Base-by-base conservation (phyloP, 2,329 filamentous ascomycete species). In the Triangularia verruculosa region DNA sequence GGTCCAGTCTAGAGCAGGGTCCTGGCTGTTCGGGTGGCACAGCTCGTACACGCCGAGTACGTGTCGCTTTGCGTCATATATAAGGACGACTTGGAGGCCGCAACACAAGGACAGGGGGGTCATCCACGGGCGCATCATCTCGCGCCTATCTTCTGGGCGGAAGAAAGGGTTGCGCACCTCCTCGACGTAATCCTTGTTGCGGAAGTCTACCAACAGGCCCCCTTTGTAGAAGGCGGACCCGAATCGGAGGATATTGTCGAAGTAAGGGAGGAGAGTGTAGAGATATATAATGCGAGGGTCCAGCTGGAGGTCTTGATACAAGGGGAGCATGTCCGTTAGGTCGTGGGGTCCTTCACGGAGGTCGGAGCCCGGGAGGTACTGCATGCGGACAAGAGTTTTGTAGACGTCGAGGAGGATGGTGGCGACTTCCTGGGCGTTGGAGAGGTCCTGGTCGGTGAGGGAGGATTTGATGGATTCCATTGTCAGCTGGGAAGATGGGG, bases 101-200 rank as follows among this genome's bases (percentile, higher is more conserved):
- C 52, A 52, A 52, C 56, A 30, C 11, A 12, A n/a, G n/a, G 54
- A 59, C 39, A 66, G 61, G 5, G 71, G 64, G 56, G 73, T 75
- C 64, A 72, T 68, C 70, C 72, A 74, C 3, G 72, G 70, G 4
- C 67, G 69, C 64, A 75, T 69, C 59, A 67, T 66, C 5, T 69
- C 66, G 5, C 68, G 58, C 20, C 32, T 34, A 12, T 70, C 65
- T 24, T 56, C 51, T 3, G 59, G 61, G 32, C 63, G 32, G 32
- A 11, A 25, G 17, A 70, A 64, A 4, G 70, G 68, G 47, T 70
- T 64, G 9, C 67, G 65, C 34, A 58, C 64, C 20, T 57, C 17
- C 11, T 53, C 24, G 22, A 72, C 64, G 27, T 70, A 59, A 1
- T 58, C 32, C 30, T 60, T 25, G 13, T 64, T 9, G 43, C 62